phyloP scores from a whole-genome alignment of 2,329 filamentous ascomycete genomes.

The Penicillium frequentans region DNA sequence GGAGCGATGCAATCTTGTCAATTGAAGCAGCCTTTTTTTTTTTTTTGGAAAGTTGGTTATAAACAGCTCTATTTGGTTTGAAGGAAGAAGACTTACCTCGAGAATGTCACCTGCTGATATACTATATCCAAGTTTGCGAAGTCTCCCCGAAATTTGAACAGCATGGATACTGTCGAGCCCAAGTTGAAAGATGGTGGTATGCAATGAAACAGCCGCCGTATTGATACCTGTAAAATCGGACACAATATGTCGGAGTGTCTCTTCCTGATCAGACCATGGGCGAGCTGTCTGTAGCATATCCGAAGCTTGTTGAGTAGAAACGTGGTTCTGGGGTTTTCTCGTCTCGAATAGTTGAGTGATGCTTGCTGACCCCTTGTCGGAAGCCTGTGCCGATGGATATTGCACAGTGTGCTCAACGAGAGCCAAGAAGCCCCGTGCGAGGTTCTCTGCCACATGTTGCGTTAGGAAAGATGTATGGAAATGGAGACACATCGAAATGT shows the following conservation, averaged over 20 bases:
- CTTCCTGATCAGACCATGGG: constrained; percentile 55
- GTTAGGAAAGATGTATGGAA: constrained; percentile 46
- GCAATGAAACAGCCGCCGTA: constrained; percentile 51
- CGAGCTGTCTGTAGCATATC: constrained; percentile 9
- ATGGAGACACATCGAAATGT: constrained; percentile 62
- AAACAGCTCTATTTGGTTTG: background rate
- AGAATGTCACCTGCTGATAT: constrained; percentile 74
- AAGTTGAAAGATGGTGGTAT: constrained; percentile 80
- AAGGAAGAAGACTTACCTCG: constrained; percentile 43
- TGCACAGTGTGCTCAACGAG: constrained; percentile 35
- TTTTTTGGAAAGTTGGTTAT: constrained; percentile 10
- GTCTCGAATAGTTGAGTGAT: constrained; percentile 29
- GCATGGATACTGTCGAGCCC: constrained; percentile 90
- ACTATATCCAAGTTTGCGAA: constrained; percentile 60
- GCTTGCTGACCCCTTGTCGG: constrained; percentile 25
- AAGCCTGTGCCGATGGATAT: constrained; percentile 32
- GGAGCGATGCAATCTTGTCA: constrained; percentile 30
- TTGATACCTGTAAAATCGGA: constrained; percentile 58
- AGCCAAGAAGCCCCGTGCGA: constrained; percentile 31
- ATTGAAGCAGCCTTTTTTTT: constrained; percentile 38
- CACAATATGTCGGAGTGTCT: constrained; percentile 56
- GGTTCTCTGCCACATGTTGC: constrained; percentile 17
- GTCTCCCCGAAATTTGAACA: constrained; percentile 68
- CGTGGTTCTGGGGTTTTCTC: constrained; percentile 6
- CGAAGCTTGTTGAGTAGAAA: background rate